Conservation (phyloP, 768 basidiomycete species). For the Suillus clintonianus region DNA sequence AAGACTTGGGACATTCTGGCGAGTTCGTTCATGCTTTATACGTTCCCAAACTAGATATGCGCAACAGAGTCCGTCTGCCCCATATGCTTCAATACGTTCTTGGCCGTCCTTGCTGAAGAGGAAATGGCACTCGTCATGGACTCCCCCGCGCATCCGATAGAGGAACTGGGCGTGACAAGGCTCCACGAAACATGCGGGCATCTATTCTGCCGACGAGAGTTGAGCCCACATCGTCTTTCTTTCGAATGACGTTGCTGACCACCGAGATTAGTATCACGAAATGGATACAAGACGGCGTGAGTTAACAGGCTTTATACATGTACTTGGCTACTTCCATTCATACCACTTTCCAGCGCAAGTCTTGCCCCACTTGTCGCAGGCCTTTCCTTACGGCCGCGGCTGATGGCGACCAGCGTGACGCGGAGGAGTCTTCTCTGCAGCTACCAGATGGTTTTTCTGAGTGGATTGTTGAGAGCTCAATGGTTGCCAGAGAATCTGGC, state of each 20-base stretch:
- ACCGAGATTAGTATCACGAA: slow-evolving; percentile 52
- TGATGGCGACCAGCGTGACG: slow-evolving; percentile 14
- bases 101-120: slow-evolving; percentile 72
- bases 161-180: slow-evolving; percentile 70
- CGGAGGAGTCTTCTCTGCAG: not conserved
- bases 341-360: slow-evolving; percentile 45
- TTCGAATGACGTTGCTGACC: slow-evolving; percentile 17
- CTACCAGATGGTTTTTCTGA: slow-evolving; percentile 12
- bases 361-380: slow-evolving; percentile 68
- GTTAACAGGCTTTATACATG: slow-evolving; percentile 18
- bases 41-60: slow-evolving; percentile 3
- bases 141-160: slow-evolving; percentile 71
- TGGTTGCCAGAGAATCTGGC: slow-evolving; percentile 17
- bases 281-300: slow-evolving; percentile 62
- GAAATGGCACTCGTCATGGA: slow-evolving; percentile 77
- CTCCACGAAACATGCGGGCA: slow-evolving; percentile 60
- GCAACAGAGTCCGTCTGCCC: slow-evolving; percentile 67
- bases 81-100: slow-evolving; percentile 72
- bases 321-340: not conserved
- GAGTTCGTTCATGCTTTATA: slow-evolving; percentile 2
- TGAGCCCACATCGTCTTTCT: slow-evolving; percentile 28
- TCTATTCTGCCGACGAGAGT: slow-evolving; percentile 84
- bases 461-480: slow-evolving; percentile 21
- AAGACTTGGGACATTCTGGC: slow-evolving; percentile 51
- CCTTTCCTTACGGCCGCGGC: slow-evolving; percentile 35